Evolutionary conservation across 208 protist species (phyloP).

Genomic region (Naegleria gruberi): DNA sequence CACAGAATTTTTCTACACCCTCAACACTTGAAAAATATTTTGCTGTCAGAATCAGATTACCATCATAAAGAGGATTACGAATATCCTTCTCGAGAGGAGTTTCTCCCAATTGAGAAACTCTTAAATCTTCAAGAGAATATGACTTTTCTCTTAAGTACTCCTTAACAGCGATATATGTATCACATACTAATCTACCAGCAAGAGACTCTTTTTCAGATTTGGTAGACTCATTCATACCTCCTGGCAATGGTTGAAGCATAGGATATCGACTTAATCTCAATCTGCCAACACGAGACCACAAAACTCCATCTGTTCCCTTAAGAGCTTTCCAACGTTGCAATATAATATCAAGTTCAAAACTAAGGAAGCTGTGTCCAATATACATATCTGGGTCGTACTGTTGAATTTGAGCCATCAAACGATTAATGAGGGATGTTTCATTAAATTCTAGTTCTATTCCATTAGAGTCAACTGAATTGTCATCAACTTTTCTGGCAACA

Average conservation of each 20-base stretch:
- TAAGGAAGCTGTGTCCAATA: constrained; percentile 93
- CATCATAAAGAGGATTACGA: neutral
- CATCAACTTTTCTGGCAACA: constrained; percentile 54
- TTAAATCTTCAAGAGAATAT: constrained; percentile 71
- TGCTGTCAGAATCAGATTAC: neutral
- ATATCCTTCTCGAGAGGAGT: constrained; percentile 27
- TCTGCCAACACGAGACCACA: constrained; percentile 80
- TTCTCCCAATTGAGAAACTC: constrained; percentile 57
- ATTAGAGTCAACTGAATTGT: constrained; percentile 49
- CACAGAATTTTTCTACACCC: constrained; percentile 35
- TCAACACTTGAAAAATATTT: constrained; percentile 43
- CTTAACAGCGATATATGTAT: constrained; percentile 80
- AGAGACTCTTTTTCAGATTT: constrained; percentile 69
- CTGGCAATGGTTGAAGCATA: constrained; percentile 45
- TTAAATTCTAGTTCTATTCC: constrained; percentile 52
- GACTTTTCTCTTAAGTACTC: constrained; percentile 81
- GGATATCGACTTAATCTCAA: constrained; percentile 68
- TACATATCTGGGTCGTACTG: constrained; percentile 85
- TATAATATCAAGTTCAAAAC: constrained; percentile 89
- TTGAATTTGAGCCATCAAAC: constrained; percentile 60
- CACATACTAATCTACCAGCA: constrained; percentile 81
- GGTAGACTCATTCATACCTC: constrained; percentile 43
- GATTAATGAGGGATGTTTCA: constrained; percentile 64
- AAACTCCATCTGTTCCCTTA: constrained; percentile 45
- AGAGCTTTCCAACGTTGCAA: constrained; percentile 81